phyloP scores from a whole-genome alignment of 78 protist species.

The slime mould (Dictyostelium discoideum) region dicty_2.7 NC_007088.5:7517501-7518000 shows the following conservation, averaged over 20 bases:
- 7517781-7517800: neutral
- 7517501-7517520: conserved; percentile 52
- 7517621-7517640: too few relatives aligned
- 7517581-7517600: conserved; percentile 12
- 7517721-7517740: too few relatives aligned
- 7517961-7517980: neutral
- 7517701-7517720: too few relatives aligned
- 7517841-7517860: conserved; percentile 39
- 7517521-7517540: conserved; percentile 54
- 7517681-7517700: too few relatives aligned
- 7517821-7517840: conserved; percentile 62
- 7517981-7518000: neutral
- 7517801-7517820: conserved; percentile 8
- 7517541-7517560: conserved; percentile 51
- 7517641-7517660: too few relatives aligned
- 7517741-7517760: too few relatives aligned
- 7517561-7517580: conserved; percentile 70
- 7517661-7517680: too few relatives aligned
- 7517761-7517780: too few relatives aligned
- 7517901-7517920: conserved; percentile 37
- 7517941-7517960: conserved; percentile 30
- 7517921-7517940: conserved; percentile 12
- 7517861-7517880: conserved; percentile 48
- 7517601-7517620: too few relatives aligned
- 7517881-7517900: conserved; percentile 52